phyloP scores from a whole-genome alignment of 1,284 basidiomycete species.

The Ustilago curta region DNA sequence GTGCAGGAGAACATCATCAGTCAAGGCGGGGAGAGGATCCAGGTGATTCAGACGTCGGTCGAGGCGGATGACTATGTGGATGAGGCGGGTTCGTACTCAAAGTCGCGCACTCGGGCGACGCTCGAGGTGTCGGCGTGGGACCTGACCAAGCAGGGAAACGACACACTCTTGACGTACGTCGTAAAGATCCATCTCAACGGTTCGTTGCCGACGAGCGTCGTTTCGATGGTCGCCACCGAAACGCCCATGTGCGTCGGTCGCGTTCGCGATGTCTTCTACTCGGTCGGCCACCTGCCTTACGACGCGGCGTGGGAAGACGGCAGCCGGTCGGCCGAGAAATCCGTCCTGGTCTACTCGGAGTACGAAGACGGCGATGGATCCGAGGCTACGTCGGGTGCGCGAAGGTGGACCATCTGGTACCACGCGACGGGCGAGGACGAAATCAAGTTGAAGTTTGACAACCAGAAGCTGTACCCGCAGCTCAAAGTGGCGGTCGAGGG shows the following conservation, averaged over 20 bases:
- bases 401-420: conserved; percentile 58
- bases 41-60: conserved; percentile 57
- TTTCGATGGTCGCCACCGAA: conserved; percentile 57
- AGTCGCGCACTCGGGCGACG: conserved; percentile 59
- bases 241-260: conserved; percentile 64
- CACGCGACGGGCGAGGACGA: conserved; percentile 40
- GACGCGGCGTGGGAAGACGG: conserved; percentile 37
- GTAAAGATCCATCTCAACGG: conserved; percentile 65
- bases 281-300: conserved; percentile 54
- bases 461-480: conserved; percentile 50
- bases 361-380: conserved; percentile 59
- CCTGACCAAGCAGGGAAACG: conserved; percentile 50
- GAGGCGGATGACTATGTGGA: conserved; percentile 58
- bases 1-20: conserved; percentile 55
- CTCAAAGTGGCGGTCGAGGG: conserved; percentile 53
- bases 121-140: conserved; percentile 61
- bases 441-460: conserved; percentile 55
- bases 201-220: conserved; percentile 56
- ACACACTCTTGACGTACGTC: conserved; percentile 59
- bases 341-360: conserved; percentile 41
- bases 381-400: conserved; percentile 50
- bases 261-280: conserved; percentile 60
- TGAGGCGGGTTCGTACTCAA: conserved; percentile 59
- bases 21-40: conserved; percentile 37
- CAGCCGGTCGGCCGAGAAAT: conserved; percentile 21